These are phyloP conservation scores for Sistotremastrum suecicum DNA, from an alignment of 768 basidiomycete genomes.

Conservation along the genomic window DNA sequence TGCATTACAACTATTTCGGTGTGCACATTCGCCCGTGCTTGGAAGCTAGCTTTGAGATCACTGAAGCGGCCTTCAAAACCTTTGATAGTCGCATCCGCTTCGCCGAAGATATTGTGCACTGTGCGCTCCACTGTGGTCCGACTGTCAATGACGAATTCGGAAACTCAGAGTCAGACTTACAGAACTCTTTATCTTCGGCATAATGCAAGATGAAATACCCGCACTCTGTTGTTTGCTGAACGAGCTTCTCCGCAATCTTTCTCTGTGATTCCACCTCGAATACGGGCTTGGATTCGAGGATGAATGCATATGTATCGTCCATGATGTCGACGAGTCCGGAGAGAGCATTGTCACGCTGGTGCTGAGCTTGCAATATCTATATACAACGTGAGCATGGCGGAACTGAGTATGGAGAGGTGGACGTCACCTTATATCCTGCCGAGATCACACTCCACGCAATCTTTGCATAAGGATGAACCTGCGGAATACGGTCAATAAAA, in stretches of 20 bases:
- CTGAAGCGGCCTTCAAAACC: neutral
- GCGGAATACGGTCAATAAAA: too few species aligned
- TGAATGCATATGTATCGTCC: constrained; percentile 1
- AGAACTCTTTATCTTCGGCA: constrained; percentile 1
- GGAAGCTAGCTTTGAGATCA: neutral
- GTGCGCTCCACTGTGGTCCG: neutral
- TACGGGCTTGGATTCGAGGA: neutral
- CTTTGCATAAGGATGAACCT: too few species aligned
- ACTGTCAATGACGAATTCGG: too few species aligned
- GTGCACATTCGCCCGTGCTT: too few species aligned
- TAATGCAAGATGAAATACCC: constrained; percentile 4
- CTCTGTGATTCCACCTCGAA: neutral
- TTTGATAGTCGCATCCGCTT: neutral
- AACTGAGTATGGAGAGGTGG: too few species aligned
- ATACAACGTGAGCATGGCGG: too few species aligned
- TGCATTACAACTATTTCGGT: too few species aligned
- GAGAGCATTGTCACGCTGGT: too few species aligned
- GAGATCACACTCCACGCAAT: too few species aligned
- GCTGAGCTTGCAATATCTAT: too few species aligned
- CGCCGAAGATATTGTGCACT: neutral
- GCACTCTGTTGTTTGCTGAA: constrained; percentile 4
- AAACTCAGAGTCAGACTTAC: constrained; percentile 6
- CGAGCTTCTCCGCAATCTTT: neutral
- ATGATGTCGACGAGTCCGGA: constrained; percentile 1
- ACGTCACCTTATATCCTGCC: too few species aligned